These are phyloP conservation scores for Xylaria sp. DNA, from an alignment of 495 filamentous ascomycete species.

Conservation along the genomic window DNA sequence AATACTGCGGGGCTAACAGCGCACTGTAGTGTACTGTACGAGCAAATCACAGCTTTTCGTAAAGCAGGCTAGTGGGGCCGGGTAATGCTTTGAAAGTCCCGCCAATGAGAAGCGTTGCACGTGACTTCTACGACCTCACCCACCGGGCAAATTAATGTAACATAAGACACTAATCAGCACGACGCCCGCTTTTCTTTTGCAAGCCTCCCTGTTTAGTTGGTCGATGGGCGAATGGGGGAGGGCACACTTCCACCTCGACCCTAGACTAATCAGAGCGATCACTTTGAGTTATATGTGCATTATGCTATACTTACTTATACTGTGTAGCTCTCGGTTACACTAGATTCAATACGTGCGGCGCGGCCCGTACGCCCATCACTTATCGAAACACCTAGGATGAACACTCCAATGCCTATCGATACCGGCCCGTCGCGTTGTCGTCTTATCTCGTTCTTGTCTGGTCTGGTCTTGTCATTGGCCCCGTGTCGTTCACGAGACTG, in stretches of 20 bases:
- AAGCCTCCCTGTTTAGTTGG: background rate
- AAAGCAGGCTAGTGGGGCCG: conserved; percentile 22
- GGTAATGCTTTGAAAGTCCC: background rate
- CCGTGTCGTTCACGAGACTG: background rate
- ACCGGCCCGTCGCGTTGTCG: no score
- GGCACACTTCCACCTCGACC: no score
- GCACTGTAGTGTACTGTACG: background rate
- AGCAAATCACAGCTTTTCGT: background rate
- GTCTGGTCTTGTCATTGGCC: no score
- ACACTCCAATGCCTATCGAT: background rate
- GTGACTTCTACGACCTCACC: background rate
- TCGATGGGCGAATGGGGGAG: background rate
- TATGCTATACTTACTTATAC: background rate
- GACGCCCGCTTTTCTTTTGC: background rate
- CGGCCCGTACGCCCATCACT: conserved; percentile 15
- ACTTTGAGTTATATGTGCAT: background rate
- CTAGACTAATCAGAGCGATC: background rate
- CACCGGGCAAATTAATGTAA: conserved; percentile 21
- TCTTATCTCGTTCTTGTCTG: no score
- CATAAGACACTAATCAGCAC: background rate
- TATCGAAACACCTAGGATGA: background rate
- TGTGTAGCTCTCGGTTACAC: background rate
- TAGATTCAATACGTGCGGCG: conserved; percentile 17
- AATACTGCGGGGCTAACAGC: no score
- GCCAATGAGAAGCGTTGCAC: background rate